These are phyloP conservation scores for Suhomyces anneliseae DNA, from an alignment of 1,139 yeast species.

Conservation along the genomic window DNA sequence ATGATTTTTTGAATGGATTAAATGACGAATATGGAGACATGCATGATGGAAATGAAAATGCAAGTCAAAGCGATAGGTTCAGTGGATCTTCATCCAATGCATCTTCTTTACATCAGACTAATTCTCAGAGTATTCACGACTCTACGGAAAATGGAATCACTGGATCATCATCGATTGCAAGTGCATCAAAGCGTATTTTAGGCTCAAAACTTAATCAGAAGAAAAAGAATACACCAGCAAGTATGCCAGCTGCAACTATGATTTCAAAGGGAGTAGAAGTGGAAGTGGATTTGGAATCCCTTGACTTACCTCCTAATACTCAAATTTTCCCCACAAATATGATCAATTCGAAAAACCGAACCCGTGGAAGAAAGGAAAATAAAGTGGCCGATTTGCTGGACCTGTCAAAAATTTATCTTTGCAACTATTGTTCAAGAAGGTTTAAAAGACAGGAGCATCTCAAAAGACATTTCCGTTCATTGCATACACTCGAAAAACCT, in stretches of 20 bases:
- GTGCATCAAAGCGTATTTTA: conserved; percentile 41
- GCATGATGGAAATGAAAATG: conserved; percentile 7
- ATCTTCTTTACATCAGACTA: conserved; percentile 7
- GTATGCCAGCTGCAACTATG: conserved; percentile 25
- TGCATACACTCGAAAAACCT: conserved; percentile 76
- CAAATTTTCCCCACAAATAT: conserved; percentile 38
- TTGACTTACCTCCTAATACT: conserved; percentile 44
- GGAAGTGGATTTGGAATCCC: conserved; percentile 41
- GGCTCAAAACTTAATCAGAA: conserved; percentile 39
- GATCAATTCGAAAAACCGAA: conserved; percentile 36
- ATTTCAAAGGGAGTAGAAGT: conserved; percentile 37
- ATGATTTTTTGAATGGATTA: background rate
- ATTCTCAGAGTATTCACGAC: background rate
- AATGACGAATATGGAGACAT: background rate
- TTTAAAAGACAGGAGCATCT: conserved; percentile 80
- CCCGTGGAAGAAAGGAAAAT: conserved; percentile 49
- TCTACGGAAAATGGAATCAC: background rate
- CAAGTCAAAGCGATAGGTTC: conserved; percentile 12
- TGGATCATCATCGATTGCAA: conserved; percentile 26
- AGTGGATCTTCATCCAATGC: conserved; percentile 24
- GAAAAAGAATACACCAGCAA: conserved; percentile 15
- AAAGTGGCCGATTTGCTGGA: conserved; percentile 48
- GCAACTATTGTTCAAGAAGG: conserved; percentile 56
- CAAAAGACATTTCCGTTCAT: conserved; percentile 71
- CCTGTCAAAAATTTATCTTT: conserved; percentile 41